Evolutionary conservation across 768 basidiomycete genomes (phyloP).

Genomic region (Leucocoprinus leucothites): DNA sequence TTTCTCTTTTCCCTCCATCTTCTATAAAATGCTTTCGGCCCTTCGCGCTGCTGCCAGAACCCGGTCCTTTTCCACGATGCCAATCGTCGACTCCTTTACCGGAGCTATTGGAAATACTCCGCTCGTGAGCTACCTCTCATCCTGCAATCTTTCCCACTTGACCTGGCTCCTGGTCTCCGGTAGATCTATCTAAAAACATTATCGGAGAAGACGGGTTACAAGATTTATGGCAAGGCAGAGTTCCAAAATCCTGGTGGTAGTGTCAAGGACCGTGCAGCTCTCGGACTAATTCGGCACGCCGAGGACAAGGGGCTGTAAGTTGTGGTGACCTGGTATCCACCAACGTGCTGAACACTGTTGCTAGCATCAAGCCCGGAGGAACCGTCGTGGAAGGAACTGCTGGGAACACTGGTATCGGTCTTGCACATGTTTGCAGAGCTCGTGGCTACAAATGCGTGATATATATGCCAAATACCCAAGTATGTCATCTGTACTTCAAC

Average conservation of each 20-base stretch:
- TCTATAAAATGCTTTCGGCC: slow-evolving; percentile 29
- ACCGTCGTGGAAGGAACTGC: slow-evolving; percentile 98
- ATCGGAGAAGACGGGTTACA: slow-evolving; percentile 79
- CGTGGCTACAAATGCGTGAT: slow-evolving; percentile 97
- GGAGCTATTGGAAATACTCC: slow-evolving; percentile 94
- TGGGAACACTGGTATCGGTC: slow-evolving; percentile 96
- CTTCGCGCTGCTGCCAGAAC: slow-evolving; percentile 24
- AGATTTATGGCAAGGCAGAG: slow-evolving; percentile 94
- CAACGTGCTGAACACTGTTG: neutral
- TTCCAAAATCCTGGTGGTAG: slow-evolving; percentile 98
- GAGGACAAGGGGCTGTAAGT: slow-evolving; percentile 80
- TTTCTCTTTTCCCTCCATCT: slow-evolving; percentile 10
- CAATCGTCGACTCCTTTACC: slow-evolving; percentile 72
- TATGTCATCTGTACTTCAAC: slow-evolving; percentile 20
- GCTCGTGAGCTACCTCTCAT: slow-evolving; percentile 48
- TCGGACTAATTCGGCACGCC: slow-evolving; percentile 83
- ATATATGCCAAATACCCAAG: slow-evolving; percentile 97
- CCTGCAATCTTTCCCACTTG: neutral
- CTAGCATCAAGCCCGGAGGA: slow-evolving; percentile 84
- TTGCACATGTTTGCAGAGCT: slow-evolving; percentile 92
- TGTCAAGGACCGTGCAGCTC: slow-evolving; percentile 95
- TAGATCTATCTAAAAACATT: slow-evolving; percentile 82
- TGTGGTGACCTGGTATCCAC: neutral
- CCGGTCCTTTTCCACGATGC: slow-evolving; percentile 34
- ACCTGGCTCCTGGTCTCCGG: neutral